Evolutionary conservation across 2,329 filamentous ascomycete genomes (phyloP), one percentile per base, ranked within the genome.

Genomic region (Trichoderma sp.): DNA sequence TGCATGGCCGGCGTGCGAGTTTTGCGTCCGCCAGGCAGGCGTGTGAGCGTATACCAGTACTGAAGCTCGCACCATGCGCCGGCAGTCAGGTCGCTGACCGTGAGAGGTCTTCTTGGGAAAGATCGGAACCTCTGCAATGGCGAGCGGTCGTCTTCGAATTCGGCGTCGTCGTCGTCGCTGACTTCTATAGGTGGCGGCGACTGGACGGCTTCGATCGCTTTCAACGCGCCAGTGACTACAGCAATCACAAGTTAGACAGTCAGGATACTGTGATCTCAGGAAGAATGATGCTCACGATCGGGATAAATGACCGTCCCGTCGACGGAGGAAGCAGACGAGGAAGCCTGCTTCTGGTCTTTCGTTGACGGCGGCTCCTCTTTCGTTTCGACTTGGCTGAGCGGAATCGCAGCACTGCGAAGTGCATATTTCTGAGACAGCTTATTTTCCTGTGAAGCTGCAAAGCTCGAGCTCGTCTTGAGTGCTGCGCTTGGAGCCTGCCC

Each of bases 61-160:
- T 98, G 93, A 66, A 98, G 77, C 77, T 99, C 94, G 75, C 95
- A 99, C 95, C 95, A 99, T 7, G 93, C 89, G 2, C 93, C 93
- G 1, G 92, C 90, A 0, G 93, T 87, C 26, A 98, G 79, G 75
- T 99, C 95, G 2, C 91, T 93, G 1, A 98, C 95, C 0, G 91
- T 92, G 7, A 98, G 83, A 0, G 91, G 87, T 73, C 92, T 94
- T 72, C 84, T 89, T 0, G 92, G 92, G 64, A 85, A 88, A 1
- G 87, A 87, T 44, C 93, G 89, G 71, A 96, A 97, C 41, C 90
- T 87, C 68, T 92, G 84, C 2, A 97, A 78, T 0, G 93, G 93
- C 1, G 83, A 81, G 21, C 75, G 76, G 2, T 69, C 72, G 58
- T 81, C 79, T 12, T 74, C 68, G 24, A 69, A 68, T 51, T 43